Base-by-base conservation (phyloP, 2,329 filamentous ascomycete species). In the Chaetomiaceae sp. region DNA sequence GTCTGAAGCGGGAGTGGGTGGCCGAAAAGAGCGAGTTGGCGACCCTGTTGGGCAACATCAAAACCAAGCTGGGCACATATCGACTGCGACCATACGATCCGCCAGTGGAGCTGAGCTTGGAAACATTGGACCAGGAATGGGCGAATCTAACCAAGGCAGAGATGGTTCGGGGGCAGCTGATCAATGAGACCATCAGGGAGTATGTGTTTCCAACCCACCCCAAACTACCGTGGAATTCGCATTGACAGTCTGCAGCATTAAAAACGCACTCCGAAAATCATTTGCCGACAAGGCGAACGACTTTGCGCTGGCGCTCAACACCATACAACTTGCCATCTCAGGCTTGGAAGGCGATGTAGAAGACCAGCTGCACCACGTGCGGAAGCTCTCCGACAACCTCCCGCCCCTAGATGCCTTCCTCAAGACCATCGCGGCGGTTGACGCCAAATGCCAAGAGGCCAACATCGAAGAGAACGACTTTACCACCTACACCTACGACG, bases 381-480 rank as follows among this genome's bases (percentile, higher is more conserved):
- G 88, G 65, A 86, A 86, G 65, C 80, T 99, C 34, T 90, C 89
- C 62, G 84, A 89, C 59, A 96, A 89, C 64, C 76, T 99, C 11
- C 81, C 89, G 8, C 92, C 92, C 3, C 78, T 99, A n/a, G 90
- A 96, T 63, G 82, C 88, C 55, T 99, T 95, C 67, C 79, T 99
- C 36, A 85, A 89, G 58, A 88, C 90, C 58, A 96, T 99, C 66
- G 88, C 84, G 13, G 83, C 82, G 10, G 80, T 97, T 43, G 91
- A 96, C 65, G 82, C 84, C 58, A 90, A 96, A 71, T 99, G 94
- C 68, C 81, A 86, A 55, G 92, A 97, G 74, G 94, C 94, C 57
- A 97, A 99, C 68, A 96, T 99, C 59, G 94, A 99, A 71, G 94
- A 99, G 66, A 99, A 99, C 70, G 94, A 99, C 74, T 97, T 94